Evolutionary conservation across 495 filamentous ascomycete genomes (phyloP), one percentile per base, ranked within the genome.

Genomic region (Rhypophila decipiens): DNA sequence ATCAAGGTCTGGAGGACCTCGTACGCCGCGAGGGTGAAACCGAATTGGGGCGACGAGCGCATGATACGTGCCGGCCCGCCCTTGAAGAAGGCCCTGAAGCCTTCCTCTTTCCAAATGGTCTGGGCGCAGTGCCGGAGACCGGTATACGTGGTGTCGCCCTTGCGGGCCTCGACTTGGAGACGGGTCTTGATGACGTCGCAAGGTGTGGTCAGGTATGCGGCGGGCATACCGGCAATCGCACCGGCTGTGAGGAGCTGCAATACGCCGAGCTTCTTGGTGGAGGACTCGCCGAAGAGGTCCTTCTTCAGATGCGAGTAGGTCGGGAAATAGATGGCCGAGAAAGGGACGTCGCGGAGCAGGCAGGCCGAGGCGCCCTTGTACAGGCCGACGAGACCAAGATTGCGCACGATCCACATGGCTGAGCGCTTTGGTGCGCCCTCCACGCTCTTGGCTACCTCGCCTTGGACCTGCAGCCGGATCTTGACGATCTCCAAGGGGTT

Each of bases 131-230:
- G 90, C 34, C 90, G 79, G n/a, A 98, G 74, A 22, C 83, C 82
- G 17, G 79, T 88, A 74, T 98, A 98, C 29, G 71, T 71, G 10
- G 83, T 82, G 50, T 98, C 94, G 42, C 93, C 93, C 70, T 96
- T 96, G 45, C 93, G 83, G 8, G 93, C 90, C 64, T 98, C 93
- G 47, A 98, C 93, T 60, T 98, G 93, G 47, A 98, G 74, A 62
- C 93, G 86, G 7, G 93, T 98, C 74, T 98, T 98, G 81, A 98
- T 96, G 50, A 98, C 93, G 62, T 98, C 93, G 71, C 86, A 96
- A 3, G 93, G 93, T 3, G 93, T 98, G 19, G 93, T 98, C 47
- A 98, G 75, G 69, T 98, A 98, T 5, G 93, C 93, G 2, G 93
- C 90, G 12, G 93, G 93, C 94, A 98, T 98, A 72, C 93, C 93